Evolutionary conservation across 1,284 basidiomycete genomes (phyloP).

Genomic region (Heterobasidion parviporum): DNA sequence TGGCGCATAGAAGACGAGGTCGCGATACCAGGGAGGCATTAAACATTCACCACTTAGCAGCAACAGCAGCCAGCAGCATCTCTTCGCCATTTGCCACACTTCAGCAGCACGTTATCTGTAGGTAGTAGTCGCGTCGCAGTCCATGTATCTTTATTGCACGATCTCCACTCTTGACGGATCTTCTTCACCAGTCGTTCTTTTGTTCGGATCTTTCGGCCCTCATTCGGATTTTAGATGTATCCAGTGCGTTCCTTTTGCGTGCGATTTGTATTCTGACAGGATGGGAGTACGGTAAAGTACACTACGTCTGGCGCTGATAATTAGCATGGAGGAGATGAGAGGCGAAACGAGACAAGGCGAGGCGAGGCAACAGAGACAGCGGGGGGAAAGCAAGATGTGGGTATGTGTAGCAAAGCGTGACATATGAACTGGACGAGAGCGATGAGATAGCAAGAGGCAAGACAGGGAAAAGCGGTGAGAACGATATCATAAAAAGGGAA

Average conservation of each 20-base stretch:
- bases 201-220: background rate
- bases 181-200: background rate
- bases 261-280: background rate
- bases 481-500: background rate
- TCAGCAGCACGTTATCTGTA: background rate
- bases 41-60: background rate
- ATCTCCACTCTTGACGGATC: background rate
- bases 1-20: constrained; percentile 76
- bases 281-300: background rate
- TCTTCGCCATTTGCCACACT: background rate
- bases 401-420: no score
- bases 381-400: no score
- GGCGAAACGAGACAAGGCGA: background rate
- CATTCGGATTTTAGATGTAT: background rate
- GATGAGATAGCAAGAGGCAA: background rate
- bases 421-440: background rate
- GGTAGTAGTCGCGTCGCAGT: background rate
- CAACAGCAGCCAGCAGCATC: background rate
- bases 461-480: background rate
- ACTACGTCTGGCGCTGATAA: background rate
- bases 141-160: background rate
- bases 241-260: background rate
- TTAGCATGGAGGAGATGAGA: background rate
- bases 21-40: background rate
- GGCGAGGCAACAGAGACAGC: background rate